Conservation (phyloP, 2,329 filamentous ascomycete genomes). For the Nigrospora sphaerica region DNA sequence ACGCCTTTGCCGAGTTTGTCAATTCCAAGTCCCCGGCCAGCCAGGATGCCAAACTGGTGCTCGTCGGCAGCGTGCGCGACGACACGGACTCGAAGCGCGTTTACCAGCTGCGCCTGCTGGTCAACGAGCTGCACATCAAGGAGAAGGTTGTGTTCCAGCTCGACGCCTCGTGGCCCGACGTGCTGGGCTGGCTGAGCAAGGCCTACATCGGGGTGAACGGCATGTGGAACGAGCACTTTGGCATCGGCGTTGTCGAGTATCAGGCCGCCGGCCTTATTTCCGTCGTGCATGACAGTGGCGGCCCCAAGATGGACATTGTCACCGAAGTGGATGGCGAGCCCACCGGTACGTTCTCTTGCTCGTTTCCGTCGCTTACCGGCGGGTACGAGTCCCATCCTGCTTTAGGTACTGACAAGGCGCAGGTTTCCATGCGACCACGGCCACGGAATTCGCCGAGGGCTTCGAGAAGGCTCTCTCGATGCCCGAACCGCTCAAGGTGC, state of each 20-base stretch:
- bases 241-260: slow-evolving; percentile 96
- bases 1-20: slow-evolving; percentile 74
- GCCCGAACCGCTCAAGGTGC: slow-evolving; percentile 66
- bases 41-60: slow-evolving; percentile 59
- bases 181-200: slow-evolving; percentile 69
- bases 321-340: slow-evolving; percentile 68
- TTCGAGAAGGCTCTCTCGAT: slow-evolving; percentile 73
- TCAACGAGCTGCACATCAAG: slow-evolving; percentile 78
- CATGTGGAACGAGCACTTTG: slow-evolving; percentile 99
- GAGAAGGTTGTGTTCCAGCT: slow-evolving; percentile 81
- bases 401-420: background rate
- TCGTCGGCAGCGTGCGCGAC: slow-evolving; percentile 90
- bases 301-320: slow-evolving; percentile 91
- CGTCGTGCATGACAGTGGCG: slow-evolving; percentile 89
- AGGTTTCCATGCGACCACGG: slow-evolving; percentile 81
- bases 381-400: background rate
- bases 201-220: slow-evolving; percentile 87
- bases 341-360: slow-evolving; percentile 51
- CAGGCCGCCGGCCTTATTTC: slow-evolving; percentile 89
- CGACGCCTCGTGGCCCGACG: slow-evolving; percentile 82
- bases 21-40: slow-evolving; percentile 45
- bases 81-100: slow-evolving; percentile 74
- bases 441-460: slow-evolving; percentile 70
- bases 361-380: background rate
- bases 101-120: slow-evolving; percentile 79